Base-by-base conservation (phyloP, 768 basidiomycete genomes). In the Crepidotus variabilis region DNA sequence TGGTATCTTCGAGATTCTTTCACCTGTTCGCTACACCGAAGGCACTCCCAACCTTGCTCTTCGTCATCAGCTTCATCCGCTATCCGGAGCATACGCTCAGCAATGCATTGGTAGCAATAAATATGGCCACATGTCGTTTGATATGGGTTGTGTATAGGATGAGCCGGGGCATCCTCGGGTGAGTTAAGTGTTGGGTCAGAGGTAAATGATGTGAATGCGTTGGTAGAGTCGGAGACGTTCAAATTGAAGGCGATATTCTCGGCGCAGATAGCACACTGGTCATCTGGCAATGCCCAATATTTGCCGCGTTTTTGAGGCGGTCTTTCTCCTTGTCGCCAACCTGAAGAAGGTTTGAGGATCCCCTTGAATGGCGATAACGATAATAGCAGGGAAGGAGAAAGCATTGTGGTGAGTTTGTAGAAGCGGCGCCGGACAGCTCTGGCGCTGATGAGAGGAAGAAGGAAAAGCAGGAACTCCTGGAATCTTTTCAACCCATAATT, bases 51-150 rank as follows among this genome's bases (percentile, higher is more conserved):
- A 20, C 78, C 78, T 50, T 72, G 65, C 33, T 79, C 71, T 16
- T 78, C 77, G 51, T 78, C 79, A 13, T 56, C 55, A 21, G 75
- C 83, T 34, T 88, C 90, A 57, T 88, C 87, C 3, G 82, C 85
- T 5, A 80, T 80, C 34, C 81, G 84, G 64, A 92, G 79, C 75
- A 98, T 82, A 58, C 86, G 84, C 65, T 91, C 90, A 13, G 92
- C 82, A 43, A 98, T 78, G 71, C 97, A 99, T 63, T 88, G 87
- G 69, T 98, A 99, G 72, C 97, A 98, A 72, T 95, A 99, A 13
- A 82, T 69, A 66, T 97, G 93, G 6, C 84, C 87, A 59, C 91
- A 94, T 28, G 87, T 86, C 33, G 93, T 85, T 50, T 88, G 72
- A 66, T 96, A 98, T 0, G 95, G 87, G 46, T 85, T 88, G 64